phyloP scores from a whole-genome alignment of 2,329 filamentous ascomycete genomes.

The Beauveria rudraprayagi region DNA sequence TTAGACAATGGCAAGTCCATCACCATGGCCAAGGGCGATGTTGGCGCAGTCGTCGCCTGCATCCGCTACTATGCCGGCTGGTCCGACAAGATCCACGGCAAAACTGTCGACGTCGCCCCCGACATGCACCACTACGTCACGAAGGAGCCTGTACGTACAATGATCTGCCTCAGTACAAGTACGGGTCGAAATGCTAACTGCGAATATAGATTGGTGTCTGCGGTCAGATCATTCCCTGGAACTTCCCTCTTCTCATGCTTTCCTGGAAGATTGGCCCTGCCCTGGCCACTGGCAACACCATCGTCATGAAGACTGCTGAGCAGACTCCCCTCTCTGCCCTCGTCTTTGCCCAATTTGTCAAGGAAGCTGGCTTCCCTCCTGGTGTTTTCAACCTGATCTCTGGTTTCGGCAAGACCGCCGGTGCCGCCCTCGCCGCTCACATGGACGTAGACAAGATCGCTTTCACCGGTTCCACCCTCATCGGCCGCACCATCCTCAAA shows the following conservation, averaged over 20 bases:
- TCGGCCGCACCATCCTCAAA: conserved; percentile 68
- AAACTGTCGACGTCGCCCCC: conserved; percentile 70
- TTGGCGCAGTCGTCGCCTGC: conserved; percentile 57
- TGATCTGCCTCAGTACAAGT: conserved; percentile 44
- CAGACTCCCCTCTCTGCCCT: conserved; percentile 63
- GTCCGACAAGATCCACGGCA: conserved; percentile 87
- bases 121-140: conserved; percentile 77
- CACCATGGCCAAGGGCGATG: conserved; percentile 66
- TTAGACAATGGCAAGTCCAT: conserved; percentile 84
- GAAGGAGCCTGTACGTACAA: conserved; percentile 57
- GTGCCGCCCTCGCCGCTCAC: conserved; percentile 63
- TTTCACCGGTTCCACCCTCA: conserved; percentile 65
- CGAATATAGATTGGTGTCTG: conserved; percentile 50
- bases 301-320: conserved; percentile 65
- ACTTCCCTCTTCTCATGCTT: conserved; percentile 70
- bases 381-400: conserved; percentile 67
- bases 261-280: conserved; percentile 71
- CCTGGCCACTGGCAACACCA: conserved; percentile 58
- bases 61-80: conserved; percentile 73
- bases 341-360: conserved; percentile 52
- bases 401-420: conserved; percentile 66
- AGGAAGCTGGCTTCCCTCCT: conserved; percentile 66
- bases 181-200: background rate
- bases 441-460: conserved; percentile 73
- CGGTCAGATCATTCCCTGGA: conserved; percentile 78